Percentiles rank a stretch among this genome's conserved stretches.
phyloP scores from a whole-genome alignment of 768 basidiomycete species.

The Inosperma sp. region DNA sequence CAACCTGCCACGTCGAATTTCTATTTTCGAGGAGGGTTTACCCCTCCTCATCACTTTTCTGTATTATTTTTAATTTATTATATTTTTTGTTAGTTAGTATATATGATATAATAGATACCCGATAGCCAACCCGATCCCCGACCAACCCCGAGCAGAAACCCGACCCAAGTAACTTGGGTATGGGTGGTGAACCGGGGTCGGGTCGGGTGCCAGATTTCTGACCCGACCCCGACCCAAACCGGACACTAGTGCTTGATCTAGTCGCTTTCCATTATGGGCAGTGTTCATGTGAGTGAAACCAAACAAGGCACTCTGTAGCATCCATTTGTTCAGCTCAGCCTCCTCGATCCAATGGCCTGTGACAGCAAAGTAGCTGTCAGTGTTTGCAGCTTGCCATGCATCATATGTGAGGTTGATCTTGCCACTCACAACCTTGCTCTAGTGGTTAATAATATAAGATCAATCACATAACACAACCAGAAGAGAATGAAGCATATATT shows the following conservation, averaged over 20 bases:
- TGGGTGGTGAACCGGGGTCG: no score
- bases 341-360: conserved; percentile 35
- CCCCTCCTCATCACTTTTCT: no score
- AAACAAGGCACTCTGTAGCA: conserved; percentile 26
- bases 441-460: not conserved
- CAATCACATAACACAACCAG: not conserved
- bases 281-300: conserved; percentile 33
- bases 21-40: no score
- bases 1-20: no score
- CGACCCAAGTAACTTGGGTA: no score
- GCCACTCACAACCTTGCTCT: conserved; percentile 1
- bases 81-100: no score
- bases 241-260: conserved; percentile 6
- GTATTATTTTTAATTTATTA: no score
- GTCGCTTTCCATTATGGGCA: conserved; percentile 25
- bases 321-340: conserved; percentile 21
- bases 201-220: no score
- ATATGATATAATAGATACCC: no score
- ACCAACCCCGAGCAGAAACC: no score
- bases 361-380: conserved; percentile 36
- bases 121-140: no score
- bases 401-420: conserved; percentile 31
- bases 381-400: conserved; percentile 34
- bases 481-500: not conserved
- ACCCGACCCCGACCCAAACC: no score